Conservation (phyloP, 2,329 filamentous ascomycete genomes). For the Aspergillus persii region DNA sequence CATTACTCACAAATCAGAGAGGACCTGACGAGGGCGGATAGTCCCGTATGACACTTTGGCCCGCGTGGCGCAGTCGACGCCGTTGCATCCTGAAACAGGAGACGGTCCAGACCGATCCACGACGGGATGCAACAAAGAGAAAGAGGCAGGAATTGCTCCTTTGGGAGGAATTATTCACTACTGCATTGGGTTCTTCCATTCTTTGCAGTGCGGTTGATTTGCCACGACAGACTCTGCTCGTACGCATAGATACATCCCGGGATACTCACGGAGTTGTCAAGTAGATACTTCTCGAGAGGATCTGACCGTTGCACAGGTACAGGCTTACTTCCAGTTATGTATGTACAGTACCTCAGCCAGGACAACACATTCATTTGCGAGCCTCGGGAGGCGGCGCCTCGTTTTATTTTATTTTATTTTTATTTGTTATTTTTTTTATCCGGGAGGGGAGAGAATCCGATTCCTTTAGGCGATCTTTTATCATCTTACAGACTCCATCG, state of each 20-base stretch:
- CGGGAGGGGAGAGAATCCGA: neutral
- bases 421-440: neutral
- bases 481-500: neutral
- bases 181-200: no score
- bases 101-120: neutral
- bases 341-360: no score
- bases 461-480: neutral
- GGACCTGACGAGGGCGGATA: slow-evolving; percentile 1
- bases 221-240: no score
- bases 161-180: neutral
- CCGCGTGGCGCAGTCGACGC: slow-evolving; percentile 4
- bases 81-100: slow-evolving; percentile 8
- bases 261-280: no score
- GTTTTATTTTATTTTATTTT: neutral
- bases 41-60: slow-evolving; percentile 9
- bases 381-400: neutral
- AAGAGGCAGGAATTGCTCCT: neutral
- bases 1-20: no score
- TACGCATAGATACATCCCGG: no score
- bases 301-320: no score
- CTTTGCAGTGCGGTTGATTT: no score
- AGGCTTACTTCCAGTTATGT: neutral
- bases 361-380: neutral
- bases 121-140: no score
- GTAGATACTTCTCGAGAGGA: no score